Evolutionary conservation across 306 rosid genomes (phyloP).

Genomic region (Cajanus cajan): DNA sequence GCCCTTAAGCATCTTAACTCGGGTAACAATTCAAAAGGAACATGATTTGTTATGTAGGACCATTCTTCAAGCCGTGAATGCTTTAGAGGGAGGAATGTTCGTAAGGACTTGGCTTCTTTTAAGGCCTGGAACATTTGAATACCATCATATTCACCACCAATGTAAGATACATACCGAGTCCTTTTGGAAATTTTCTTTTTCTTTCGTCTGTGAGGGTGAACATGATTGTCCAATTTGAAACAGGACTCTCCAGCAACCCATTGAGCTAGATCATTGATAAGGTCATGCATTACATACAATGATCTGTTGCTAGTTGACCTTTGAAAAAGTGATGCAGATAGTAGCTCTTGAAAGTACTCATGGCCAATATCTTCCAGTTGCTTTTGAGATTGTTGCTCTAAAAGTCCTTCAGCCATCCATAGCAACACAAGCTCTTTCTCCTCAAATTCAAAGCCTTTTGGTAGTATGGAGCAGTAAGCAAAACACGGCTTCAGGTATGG

Average conservation of each 20-base stretch:
- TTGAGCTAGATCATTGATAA: background rate
- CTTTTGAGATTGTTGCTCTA: background rate
- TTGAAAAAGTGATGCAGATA: constrained; percentile 15
- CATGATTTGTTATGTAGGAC: background rate
- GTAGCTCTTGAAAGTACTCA: constrained; percentile 11
- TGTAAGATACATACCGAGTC: constrained; percentile 24
- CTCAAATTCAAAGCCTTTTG: constrained; percentile 8
- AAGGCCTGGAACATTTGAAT: background rate
- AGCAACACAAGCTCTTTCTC: constrained; percentile 11
- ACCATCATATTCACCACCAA: constrained; percentile 12
- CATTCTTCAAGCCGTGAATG: background rate
- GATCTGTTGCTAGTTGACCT: background rate
- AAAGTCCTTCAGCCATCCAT: constrained; percentile 45
- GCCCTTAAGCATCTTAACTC: constrained; percentile 1
- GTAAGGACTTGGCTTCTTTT: background rate
- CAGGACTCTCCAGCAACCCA: background rate
- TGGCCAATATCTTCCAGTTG: constrained; percentile 27
- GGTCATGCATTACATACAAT: constrained; percentile 9
- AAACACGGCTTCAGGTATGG: background rate
- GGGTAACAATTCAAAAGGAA: background rate
- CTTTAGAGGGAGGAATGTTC: constrained; percentile 19
- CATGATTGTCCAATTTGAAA: background rate
- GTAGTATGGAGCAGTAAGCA: constrained; percentile 14
- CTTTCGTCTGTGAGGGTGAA: background rate
- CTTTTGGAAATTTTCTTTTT: background rate